Base-by-base conservation (phyloP, 768 basidiomycete genomes). In the Calocera cornea region DNA sequence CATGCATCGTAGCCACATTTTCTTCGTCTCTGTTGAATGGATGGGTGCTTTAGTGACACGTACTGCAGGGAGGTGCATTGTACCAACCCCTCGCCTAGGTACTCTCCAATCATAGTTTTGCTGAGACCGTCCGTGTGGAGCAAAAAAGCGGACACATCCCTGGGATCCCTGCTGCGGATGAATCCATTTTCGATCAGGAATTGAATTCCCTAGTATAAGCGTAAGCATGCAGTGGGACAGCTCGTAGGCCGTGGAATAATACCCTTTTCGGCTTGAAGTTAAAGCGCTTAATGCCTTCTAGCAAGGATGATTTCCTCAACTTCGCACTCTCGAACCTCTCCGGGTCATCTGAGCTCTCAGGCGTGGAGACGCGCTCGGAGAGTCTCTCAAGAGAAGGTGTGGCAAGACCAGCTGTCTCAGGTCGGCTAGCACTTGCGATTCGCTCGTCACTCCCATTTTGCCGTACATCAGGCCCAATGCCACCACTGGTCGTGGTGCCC, bases 181-280 rank as follows among this genome's bases (percentile, higher is more conserved):
- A 97, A 92, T 12, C 94, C 95, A 40, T 85, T 82, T 73, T 97
- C 91, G 27, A 92, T 76, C 69, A 98, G 81, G 75, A 92, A 97
- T 79, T 89, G 82, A 64, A 98, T 82, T 17, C 97, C 97, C 93
- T 95, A 69, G 66, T 27, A 69, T 19, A 67, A 33, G 38, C 24
- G 29, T 33, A 41, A 65, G 63, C 5, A 50, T 24, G 17, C 27
- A 29, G 41, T 68, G 31, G 67, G 65, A 22, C 33, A 11, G 27
- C 29, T 29, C 11, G 5, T 14, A 67, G 11, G 31, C 17, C 47
- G 36, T 24, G 22, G 31, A 1, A 1, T 77, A 87, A 54, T 73
- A 95, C 94, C 71, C 87, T 84, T 78, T 97, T 98, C n/a, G 95
- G 95, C 78, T 97, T 98, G 81, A 88, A 93, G 75, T 98, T 97